phyloP scores from a whole-genome alignment of 371 early-diverging fungal species.

The Saksenaea vasiformis region DNA sequence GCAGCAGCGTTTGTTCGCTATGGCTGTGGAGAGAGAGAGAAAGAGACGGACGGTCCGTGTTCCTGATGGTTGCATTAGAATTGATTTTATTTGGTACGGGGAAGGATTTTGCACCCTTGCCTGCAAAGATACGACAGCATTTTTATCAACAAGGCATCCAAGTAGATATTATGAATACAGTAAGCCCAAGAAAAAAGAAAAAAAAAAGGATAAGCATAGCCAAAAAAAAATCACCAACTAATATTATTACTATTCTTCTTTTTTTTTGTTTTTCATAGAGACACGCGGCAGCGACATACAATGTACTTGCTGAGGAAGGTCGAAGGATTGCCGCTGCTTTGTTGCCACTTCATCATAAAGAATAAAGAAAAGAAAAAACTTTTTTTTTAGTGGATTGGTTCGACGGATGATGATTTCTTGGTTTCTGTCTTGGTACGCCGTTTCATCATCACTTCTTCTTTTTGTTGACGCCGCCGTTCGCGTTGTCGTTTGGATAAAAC shows the following conservation, averaged over 20 bases:
- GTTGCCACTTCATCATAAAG: constrained; percentile 40
- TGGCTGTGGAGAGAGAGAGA: no score
- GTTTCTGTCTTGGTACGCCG: background rate
- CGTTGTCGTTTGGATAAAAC: constrained; percentile 34
- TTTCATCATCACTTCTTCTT: background rate
- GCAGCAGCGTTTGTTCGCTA: background rate
- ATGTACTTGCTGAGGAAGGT: constrained; percentile 66
- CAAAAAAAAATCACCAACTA: background rate
- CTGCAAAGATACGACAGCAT: constrained; percentile 50
- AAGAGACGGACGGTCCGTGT: background rate
- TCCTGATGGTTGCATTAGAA: constrained; percentile 27
- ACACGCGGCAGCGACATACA: constrained; percentile 65
- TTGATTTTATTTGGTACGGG: constrained; percentile 62
- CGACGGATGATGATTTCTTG: background rate
- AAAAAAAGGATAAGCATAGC: background rate
- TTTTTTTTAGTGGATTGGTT: background rate
- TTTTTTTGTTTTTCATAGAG: constrained; percentile 36
- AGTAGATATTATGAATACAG: constrained; percentile 67
- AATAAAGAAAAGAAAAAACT: constrained; percentile 1
- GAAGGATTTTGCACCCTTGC: constrained; percentile 53
- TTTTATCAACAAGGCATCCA: constrained; percentile 58
- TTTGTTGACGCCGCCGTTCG: constrained; percentile 7
- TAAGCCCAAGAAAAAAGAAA: constrained; percentile 34
- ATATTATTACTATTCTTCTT: no score
- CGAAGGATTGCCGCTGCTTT: constrained; percentile 61